Evolutionary conservation across 1,139 yeast species (phyloP), one percentile per base, ranked within the genome.

Genomic region (Geotrichum australiense): DNA sequence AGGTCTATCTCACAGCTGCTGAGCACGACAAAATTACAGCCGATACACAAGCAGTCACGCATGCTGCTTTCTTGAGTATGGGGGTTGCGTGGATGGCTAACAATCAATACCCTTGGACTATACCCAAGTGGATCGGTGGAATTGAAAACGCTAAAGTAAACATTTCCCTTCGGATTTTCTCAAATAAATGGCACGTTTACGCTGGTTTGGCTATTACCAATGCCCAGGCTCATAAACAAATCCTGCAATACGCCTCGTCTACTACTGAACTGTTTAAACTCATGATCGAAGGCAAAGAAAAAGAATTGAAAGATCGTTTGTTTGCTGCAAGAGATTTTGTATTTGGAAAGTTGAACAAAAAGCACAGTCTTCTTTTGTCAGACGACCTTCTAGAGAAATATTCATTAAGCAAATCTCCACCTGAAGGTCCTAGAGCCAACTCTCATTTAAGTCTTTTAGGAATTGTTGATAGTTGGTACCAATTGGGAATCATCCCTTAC

Each of bases 1-100:
- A 74, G 34, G 97, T 87, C n/a, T 71, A 76, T 42, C 67, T 91
- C 32, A 71, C 86, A 0, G 95, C 94, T 5, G 70, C 75, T 47
- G 87, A 89, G 56, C 98, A 91, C 60, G 98, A 91, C 58, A 75
- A 75, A 51, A 91, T 91, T 47, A 91, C 98, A 0, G 98, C 98
- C 0, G 98, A 91, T 59, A 93, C 97, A 3, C 98, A 91, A 61
- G 98, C 97, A 0, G 96, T 91, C 12, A 91, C 98, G 0, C 98
- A 91, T 59, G 97, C 97, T 5, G 97, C 97, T 0, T 91, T 91
- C 57, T 68, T 91, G 47, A 82, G 93, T 41, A 91, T 91, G 98
- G 98, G 98, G 2, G 78, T 80, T 7, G 98, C 98, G 2, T 91
- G 98, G 98, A 81, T 75, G 53, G 76, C 80, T 36, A 70, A 73